Conservation (phyloP, 805 yeast species). For the Wickerhamiella azyma region DNA sequence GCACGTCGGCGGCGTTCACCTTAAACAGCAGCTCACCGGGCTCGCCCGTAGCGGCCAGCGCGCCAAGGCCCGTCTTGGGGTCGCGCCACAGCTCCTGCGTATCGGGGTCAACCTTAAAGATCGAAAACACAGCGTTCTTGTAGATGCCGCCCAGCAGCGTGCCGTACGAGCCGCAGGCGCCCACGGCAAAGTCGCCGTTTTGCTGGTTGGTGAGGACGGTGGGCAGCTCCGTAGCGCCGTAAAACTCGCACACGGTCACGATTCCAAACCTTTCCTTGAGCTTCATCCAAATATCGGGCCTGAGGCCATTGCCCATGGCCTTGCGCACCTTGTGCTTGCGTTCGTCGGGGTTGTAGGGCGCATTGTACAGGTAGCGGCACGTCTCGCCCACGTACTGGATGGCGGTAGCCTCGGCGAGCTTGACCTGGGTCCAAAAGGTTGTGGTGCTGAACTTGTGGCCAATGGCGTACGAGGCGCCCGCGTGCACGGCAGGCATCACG, state of each 20-base stretch:
- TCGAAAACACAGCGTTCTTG: constrained; percentile 35
- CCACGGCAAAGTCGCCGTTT: constrained; percentile 64
- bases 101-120: constrained; percentile 71
- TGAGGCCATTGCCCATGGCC: constrained; percentile 84
- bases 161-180: constrained; percentile 79
- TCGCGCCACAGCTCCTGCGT: constrained; percentile 59
- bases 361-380: constrained; percentile 66
- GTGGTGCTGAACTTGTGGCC: constrained; percentile 72
- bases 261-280: constrained; percentile 69
- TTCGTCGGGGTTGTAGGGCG: constrained; percentile 51
- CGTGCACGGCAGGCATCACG: constrained; percentile 48
- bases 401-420: constrained; percentile 55
- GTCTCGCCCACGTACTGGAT: constrained; percentile 93
- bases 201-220: constrained; percentile 75
- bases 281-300: constrained; percentile 76
- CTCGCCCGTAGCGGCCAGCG: constrained; percentile 40
- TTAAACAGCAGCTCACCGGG: constrained; percentile 83
- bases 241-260: constrained; percentile 71
- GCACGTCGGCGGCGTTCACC: constrained; percentile 49
- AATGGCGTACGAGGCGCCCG: constrained; percentile 65
- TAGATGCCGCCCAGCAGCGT: constrained; percentile 28
- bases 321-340: constrained; percentile 42
- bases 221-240: constrained; percentile 89
- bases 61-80: constrained; percentile 48
- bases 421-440: constrained; percentile 83